Base-by-base conservation (phyloP, 1,284 basidiomycete genomes). In the Rhizoctonia solani region DNA sequence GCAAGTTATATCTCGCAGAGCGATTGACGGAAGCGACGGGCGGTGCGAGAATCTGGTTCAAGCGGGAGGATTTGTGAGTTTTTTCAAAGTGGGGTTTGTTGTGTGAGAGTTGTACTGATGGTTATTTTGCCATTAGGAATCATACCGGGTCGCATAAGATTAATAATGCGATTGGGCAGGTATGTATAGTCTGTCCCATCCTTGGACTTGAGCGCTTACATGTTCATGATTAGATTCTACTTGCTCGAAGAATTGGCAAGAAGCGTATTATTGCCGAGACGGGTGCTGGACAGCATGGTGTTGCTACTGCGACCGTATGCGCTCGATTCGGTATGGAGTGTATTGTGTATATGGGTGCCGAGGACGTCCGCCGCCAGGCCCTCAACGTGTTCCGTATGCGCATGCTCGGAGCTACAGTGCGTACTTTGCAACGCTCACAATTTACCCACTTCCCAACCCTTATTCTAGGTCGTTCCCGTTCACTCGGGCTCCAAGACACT, bases 121-220 rank as follows among this genome's bases (percentile, higher is more conserved):
- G 23, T n/a, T n/a, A n/a, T n/a, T 63, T 21, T 30, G n/a, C 55
- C 3, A n/a, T n/a, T 56, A 92, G 90, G 70, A 98, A 97, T 77
- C 95, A 98, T 76, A 98, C 95, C 0, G 95, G 95, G 29, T 97
- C 94, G 14, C 95, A 98, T 79, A 98, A 98, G 78, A 96, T 98
- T 75, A 95, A 96, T 78, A 97, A 97, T 75, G 94, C 93, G 16
- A 87, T 97, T 69, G 94, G 94, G 42, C 94, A 95, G 83, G 90
- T 80, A 70, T 70, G 78, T 73, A 55, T 66, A 19, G 69, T 70
- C 49, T 69, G 58, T 21, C 69, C n/a, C 37, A 23, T 23, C 19
- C 39, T 70, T 16, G 19, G n/a, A 11, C 4, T 3, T 66, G 9
- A n/a, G n/a, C n/a, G n/a, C n/a, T n/a, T 34, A 49, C 29, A 49